A percentile compares a stretch with the other conserved stretches of the same genome.
phyloP scores from a whole-genome alignment of 768 basidiomycete genomes.

The Arthromyces matolae region DNA sequence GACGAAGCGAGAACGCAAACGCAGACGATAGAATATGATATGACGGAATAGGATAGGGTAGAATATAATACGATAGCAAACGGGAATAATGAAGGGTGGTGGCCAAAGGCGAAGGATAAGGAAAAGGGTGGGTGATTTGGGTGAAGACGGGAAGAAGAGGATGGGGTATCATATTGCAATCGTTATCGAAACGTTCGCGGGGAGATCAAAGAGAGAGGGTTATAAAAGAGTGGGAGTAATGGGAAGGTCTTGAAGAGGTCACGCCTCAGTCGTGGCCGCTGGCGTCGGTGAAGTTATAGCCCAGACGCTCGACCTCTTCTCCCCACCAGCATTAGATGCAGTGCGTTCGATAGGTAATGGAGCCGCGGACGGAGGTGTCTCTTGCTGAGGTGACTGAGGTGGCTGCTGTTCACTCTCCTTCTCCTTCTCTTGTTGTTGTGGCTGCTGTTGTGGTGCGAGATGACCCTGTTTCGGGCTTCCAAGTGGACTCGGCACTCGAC shows the following conservation, averaged over 20 bases:
- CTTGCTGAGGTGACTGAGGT: slow-evolving; percentile 3
- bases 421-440: not conserved
- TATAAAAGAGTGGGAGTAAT: no score
- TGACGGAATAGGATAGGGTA: not conserved
- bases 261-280: not conserved
- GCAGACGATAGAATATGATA: not conserved
- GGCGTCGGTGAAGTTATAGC: not conserved
- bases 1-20: not conserved
- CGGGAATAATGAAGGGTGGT: no score
- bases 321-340: not conserved
- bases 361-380: slow-evolving; percentile 5
- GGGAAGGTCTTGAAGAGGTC: not conserved
- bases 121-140: no score
- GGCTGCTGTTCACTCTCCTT: slow-evolving; percentile 3
- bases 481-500: slow-evolving; percentile 11
- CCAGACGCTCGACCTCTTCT: slow-evolving; percentile 6
- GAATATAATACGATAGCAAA: no score
- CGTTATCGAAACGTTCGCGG: not conserved
- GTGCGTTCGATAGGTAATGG: not conserved
- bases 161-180: not conserved
- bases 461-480: slow-evolving; percentile 11
- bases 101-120: no score
- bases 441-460: not conserved
- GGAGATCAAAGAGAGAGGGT: not conserved
- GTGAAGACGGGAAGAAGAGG: not conserved